Percentiles rank a stretch among this genome's conserved stretches.
phyloP scores from a whole-genome alignment of 2,329 filamentous ascomycete genomes.

The Didymella segeticola region DNA sequence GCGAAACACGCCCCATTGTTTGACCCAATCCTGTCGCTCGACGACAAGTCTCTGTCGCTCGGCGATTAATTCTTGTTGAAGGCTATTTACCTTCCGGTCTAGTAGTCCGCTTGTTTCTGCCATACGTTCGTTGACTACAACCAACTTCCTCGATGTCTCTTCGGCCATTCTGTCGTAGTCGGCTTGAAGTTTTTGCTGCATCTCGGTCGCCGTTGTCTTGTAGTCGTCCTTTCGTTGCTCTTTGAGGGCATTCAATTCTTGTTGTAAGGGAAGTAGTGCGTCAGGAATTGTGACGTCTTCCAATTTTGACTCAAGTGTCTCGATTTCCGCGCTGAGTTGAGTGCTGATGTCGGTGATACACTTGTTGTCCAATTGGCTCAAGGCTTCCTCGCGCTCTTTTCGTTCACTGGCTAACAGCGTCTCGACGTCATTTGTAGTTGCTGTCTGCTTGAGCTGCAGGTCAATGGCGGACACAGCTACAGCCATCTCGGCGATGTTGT shows the following conservation, averaged over 20 bases:
- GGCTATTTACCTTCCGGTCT: too few relatives aligned
- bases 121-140: too few relatives aligned
- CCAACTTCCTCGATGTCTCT: too few relatives aligned
- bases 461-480: not conserved
- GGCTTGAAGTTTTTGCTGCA: not conserved
- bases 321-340: not conserved
- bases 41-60: too few relatives aligned
- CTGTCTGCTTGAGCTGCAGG: not conserved
- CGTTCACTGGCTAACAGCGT: not conserved
- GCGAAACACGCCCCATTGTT: too few relatives aligned
- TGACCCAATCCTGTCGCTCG: too few relatives aligned
- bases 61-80: too few relatives aligned
- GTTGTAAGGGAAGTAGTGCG: not conserved
- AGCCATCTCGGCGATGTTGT: not conserved
- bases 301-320: not conserved
- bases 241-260: not conserved
- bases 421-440: not conserved
- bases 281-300: not conserved
- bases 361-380: not conserved
- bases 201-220: not conserved
- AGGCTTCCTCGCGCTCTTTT: not conserved
- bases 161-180: not conserved
- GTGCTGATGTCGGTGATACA: not conserved
- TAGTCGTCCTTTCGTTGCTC: not conserved
- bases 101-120: too few relatives aligned